These are phyloP conservation scores for Rhizopogon vulgaris DNA, from an alignment of 768 basidiomycete genomes.

Conservation along the genomic window DNA sequence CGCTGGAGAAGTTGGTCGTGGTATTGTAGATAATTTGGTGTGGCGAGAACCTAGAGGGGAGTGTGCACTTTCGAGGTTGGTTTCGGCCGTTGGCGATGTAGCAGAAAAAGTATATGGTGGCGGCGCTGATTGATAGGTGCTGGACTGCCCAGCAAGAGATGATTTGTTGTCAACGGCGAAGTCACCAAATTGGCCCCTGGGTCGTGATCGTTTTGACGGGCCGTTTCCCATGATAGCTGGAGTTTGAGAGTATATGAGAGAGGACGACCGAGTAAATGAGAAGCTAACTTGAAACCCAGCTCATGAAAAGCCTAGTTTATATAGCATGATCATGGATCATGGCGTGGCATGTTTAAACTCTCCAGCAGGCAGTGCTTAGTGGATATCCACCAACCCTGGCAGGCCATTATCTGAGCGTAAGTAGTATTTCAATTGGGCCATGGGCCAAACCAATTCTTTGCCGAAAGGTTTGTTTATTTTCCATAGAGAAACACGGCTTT, in stretches of 20 bases:
- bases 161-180: neutral
- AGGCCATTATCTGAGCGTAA: no score
- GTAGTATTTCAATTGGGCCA: no score
- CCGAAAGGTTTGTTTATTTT: no score
- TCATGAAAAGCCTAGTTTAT: no score
- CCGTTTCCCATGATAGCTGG: conserved; percentile 8
- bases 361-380: no score
- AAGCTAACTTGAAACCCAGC: no score
- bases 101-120: conserved; percentile 18
- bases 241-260: neutral
- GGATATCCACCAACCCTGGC: no score
- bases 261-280: no score
- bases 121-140: conserved; percentile 7
- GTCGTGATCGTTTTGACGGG: conserved; percentile 5
- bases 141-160: neutral
- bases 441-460: no score
- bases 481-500: no score
- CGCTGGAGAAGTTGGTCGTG: conserved; percentile 11
- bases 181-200: conserved; percentile 5
- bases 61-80: conserved; percentile 12
- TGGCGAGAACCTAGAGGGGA: conserved; percentile 13
- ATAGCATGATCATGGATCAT: no score
- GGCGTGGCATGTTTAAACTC: no score
- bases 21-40: conserved; percentile 20
- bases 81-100: neutral